Evolutionary conservation across 768 basidiomycete species (phyloP).

Genomic region (Amyloporia xantha): DNA sequence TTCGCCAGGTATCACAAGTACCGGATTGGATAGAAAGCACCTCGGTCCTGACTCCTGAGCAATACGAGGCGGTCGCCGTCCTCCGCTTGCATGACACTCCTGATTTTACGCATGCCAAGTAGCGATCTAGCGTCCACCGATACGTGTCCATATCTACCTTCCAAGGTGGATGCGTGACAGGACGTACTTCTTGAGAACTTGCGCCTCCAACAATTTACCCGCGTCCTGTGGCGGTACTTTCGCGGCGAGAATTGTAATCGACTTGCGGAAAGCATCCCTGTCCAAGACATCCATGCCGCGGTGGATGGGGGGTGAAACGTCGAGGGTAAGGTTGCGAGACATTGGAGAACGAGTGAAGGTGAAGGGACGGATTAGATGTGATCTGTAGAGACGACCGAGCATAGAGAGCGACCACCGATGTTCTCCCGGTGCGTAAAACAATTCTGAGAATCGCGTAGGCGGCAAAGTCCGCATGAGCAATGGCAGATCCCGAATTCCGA

Average conservation of each 20-base stretch:
- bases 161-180: not conserved
- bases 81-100: slow-evolving; percentile 45
- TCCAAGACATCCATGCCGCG: slow-evolving; percentile 44
- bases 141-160: not conserved
- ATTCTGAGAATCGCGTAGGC: too few relatives aligned
- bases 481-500: too few relatives aligned
- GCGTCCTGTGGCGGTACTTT: slow-evolving; percentile 54
- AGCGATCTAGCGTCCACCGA: slow-evolving; percentile 50
- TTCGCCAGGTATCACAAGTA: slow-evolving; percentile 17
- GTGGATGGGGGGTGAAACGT: not conserved
- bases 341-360: not conserved
- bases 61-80: slow-evolving; percentile 59
- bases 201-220: slow-evolving; percentile 47
- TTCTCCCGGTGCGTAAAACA: too few relatives aligned
- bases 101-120: slow-evolving; percentile 64
- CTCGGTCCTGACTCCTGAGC: slow-evolving; percentile 53
- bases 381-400: slow-evolving; percentile 1
- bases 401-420: not conserved
- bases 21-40: slow-evolving; percentile 27
- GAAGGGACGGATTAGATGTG: not conserved
- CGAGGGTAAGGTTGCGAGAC: not conserved
- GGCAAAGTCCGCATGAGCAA: too few relatives aligned
- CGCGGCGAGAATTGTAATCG: slow-evolving; percentile 61
- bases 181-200: slow-evolving; percentile 53
- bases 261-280: slow-evolving; percentile 55